A percentile compares a stretch with the other conserved stretches of the same genome.
Evolutionary conservation across 2,329 filamentous ascomycete species (phyloP).

Genomic region (Magnaporthiopsis poae): DNA sequence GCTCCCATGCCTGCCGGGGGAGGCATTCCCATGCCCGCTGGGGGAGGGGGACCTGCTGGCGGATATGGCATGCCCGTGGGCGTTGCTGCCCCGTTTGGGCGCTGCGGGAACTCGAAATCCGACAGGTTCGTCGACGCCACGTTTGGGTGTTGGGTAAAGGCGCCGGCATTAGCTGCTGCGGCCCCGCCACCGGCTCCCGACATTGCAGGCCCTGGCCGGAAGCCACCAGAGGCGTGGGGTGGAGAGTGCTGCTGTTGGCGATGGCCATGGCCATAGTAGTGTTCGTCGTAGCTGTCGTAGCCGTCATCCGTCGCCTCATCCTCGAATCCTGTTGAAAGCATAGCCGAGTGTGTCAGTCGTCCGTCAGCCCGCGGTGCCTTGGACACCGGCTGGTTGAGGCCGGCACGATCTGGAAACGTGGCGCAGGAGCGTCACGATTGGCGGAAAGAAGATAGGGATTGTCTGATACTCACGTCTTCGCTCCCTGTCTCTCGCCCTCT

Average conservation of each 20-base stretch:
- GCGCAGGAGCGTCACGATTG: neutral
- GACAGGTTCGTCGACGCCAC: constrained; percentile 21
- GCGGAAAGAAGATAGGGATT: constrained; percentile 3
- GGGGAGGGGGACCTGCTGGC: constrained; percentile 3
- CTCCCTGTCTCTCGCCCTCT: constrained; percentile 27
- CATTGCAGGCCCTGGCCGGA: constrained; percentile 21
- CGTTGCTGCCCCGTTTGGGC: constrained; percentile 16
- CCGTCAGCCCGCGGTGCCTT: neutral
- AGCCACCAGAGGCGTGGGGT: constrained; percentile 41
- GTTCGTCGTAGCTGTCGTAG: constrained; percentile 28
- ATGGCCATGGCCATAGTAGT: constrained; percentile 17
- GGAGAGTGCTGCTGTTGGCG: constrained; percentile 30
- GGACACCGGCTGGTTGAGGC: neutral
- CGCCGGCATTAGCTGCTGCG: constrained; percentile 12
- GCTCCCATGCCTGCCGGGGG: neutral
- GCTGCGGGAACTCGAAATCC: constrained; percentile 23
- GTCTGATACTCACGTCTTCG: constrained; percentile 22
- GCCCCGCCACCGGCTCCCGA: constrained; percentile 7
- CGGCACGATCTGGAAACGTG: neutral
- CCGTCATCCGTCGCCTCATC: constrained; percentile 25
- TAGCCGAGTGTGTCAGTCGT: neutral
- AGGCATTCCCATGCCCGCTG: neutral
- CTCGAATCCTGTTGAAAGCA: constrained; percentile 23
- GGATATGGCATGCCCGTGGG: constrained; percentile 10
- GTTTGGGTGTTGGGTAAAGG: constrained; percentile 30